A percentile compares a stretch with the other conserved stretches of the same genome.
Evolutionary conservation across 441 rosid genomes (phyloP).

Genomic region (Pelargonium myrrhifolium): DNA sequence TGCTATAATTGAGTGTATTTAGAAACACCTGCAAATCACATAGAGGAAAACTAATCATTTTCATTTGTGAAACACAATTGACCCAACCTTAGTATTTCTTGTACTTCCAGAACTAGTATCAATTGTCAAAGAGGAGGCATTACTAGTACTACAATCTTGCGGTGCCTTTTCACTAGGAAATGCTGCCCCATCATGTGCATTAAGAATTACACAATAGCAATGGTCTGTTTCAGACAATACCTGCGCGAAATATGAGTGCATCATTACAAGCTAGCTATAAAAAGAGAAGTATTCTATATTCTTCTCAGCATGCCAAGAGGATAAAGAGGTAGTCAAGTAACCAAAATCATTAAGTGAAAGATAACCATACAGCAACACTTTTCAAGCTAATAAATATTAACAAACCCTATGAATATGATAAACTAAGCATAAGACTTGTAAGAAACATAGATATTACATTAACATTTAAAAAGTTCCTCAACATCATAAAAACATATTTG

Average conservation of each 20-base stretch:
- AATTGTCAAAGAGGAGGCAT: constrained; percentile 26
- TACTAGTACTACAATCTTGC: constrained; percentile 39
- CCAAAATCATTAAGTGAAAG: neutral
- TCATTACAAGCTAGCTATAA: neutral
- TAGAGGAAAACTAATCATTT: constrained; percentile 7
- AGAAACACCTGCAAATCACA: constrained; percentile 11
- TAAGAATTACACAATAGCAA: constrained; percentile 90
- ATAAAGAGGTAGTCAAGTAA: neutral
- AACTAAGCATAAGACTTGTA: neutral
- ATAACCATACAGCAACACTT: neutral
- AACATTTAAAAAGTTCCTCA: neutral
- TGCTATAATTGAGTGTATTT: neutral
- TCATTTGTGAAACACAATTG: constrained; percentile 14
- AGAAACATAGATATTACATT: neutral
- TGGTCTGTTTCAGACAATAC: constrained; percentile 78
- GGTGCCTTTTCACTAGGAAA: constrained; percentile 55
- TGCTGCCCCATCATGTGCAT: constrained; percentile 88
- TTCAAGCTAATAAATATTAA: neutral
- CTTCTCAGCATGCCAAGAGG: neutral
- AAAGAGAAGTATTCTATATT: neutral
- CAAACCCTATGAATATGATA: too few species aligned
- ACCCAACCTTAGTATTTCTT: constrained; percentile 56
- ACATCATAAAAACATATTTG: neutral
- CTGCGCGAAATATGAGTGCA: constrained; percentile 27
- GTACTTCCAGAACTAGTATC: constrained; percentile 32